Evolutionary conservation across 2,329 filamentous ascomycete species (phyloP), one percentile per base, ranked within the genome.

Genomic region (Aspergillus viridinutans): DNA sequence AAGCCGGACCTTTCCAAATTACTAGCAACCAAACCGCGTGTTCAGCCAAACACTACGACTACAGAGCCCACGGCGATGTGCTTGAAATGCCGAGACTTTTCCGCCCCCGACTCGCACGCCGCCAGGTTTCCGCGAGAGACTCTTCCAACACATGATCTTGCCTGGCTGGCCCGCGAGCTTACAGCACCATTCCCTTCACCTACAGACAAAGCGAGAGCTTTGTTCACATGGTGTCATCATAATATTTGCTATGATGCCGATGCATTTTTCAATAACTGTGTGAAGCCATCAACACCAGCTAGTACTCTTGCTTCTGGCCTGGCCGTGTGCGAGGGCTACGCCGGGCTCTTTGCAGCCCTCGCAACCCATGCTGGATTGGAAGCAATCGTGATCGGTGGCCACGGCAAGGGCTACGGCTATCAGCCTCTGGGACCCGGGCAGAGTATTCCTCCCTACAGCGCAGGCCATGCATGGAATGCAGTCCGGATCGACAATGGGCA

Each of bases 191-290:
- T 97, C 69, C 76, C 85, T 0, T 96, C 90, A 0, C 77, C 80
- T 1, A 96, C 93, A 0, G 93, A 97, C 73, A 97, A 97, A 76
- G 93, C 94, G 2, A 84, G 94, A 28, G 91, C 86, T 2, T 90
- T 99, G 58, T 97, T 97, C 71, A 90, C 90, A 1, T 99, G 94
- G 94, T 85, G 92, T 43, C 93, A 97, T 74, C 87, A 97, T 74
- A 97, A 97, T 66, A 87, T 99, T 57, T 82, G 81, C 49, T 99
- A 97, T 71, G 90, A 97, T 70, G 85, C 86, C 0, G 81, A 84
- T 26, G 83, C 87, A 25, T 96, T 97, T 77, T 95, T 95, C 69
- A 84, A 81, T 56, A 84, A 86, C 38, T 85, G 79, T 49, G 78
- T 96, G 32, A 81, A 85, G 60, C 79, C 83, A 7, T 86, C 85